Conservation (phyloP, 1,139 yeast genomes). For the Geotrichum reessii region DNA sequence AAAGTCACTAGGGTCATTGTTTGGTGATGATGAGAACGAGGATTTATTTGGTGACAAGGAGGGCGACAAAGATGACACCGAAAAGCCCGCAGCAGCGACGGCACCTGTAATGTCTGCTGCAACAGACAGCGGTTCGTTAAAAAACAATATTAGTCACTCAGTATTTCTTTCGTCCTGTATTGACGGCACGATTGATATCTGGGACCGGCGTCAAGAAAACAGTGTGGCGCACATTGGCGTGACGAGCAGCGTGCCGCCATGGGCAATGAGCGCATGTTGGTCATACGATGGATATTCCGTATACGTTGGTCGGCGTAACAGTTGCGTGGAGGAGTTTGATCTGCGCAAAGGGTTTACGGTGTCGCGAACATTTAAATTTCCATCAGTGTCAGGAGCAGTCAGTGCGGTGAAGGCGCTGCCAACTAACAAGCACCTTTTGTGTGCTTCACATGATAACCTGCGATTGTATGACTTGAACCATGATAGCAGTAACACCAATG, state of each 20-base stretch:
- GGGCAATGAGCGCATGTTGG: constrained; percentile 90
- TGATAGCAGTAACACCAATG: constrained; percentile 38
- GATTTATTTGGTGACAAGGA: constrained; percentile 23
- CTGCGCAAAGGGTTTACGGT: constrained; percentile 54
- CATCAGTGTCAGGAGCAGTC: constrained; percentile 87
- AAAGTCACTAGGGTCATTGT: constrained; percentile 69
- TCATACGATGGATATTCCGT: constrained; percentile 72
- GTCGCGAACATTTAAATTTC: constrained; percentile 61
- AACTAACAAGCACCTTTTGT: constrained; percentile 67
- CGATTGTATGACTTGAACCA: constrained; percentile 70
- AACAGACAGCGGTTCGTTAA: constrained; percentile 9
- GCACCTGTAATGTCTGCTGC: constrained; percentile 12
- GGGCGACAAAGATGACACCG: constrained; percentile 32
- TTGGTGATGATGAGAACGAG: constrained; percentile 72
- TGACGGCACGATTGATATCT: constrained; percentile 74
- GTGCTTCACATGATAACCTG: constrained; percentile 88
- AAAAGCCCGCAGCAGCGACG: constrained; percentile 17
- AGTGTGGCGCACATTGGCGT: constrained; percentile 54
- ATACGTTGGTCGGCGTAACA: constrained; percentile 84
- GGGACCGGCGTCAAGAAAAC: constrained; percentile 64
- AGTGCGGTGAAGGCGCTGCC: constrained; percentile 78
- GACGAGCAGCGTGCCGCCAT: constrained; percentile 74
- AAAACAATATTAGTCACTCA: constrained; percentile 42
- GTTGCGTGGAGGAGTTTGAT: constrained; percentile 80
- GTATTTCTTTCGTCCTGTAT: constrained; percentile 75